Percentiles rank a stretch among this genome's conserved stretches.
Conservation (phyloP, 2,329 filamentous ascomycete species). For the Phaeomoniella chlamydospora region DNA sequence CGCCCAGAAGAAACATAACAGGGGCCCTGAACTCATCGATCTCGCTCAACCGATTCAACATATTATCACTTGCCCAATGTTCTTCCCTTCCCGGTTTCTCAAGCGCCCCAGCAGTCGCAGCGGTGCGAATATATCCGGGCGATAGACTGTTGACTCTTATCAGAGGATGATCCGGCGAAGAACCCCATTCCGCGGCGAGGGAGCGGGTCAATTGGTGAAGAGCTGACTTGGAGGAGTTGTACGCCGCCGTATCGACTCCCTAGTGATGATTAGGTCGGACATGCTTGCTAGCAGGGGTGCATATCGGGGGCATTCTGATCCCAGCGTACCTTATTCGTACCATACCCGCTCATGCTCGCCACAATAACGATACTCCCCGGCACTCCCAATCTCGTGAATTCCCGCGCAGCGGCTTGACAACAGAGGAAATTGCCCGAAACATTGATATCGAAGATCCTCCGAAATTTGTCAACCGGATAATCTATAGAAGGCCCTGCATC, state of each 20-base stretch:
- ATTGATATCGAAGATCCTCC: conserved; percentile 30
- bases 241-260: conserved; percentile 28
- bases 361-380: conserved; percentile 34
- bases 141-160: conserved; percentile 28
- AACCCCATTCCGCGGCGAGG: conserved; percentile 39
- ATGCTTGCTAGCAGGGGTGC: no score
- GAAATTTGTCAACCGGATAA: conserved; percentile 12
- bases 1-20: conserved; percentile 19
- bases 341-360: conserved; percentile 35
- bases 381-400: conserved; percentile 34
- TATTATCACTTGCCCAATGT: conserved; percentile 10
- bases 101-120: conserved; percentile 34
- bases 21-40: conserved; percentile 22
- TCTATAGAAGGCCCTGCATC: conserved; percentile 13
- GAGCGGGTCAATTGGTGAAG: conserved; percentile 36
- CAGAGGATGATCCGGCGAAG: conserved; percentile 9
- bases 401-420: conserved; percentile 30
- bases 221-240: conserved; percentile 41
- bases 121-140: conserved; percentile 24
- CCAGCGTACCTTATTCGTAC: conserved; percentile 33
- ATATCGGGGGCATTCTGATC: no score
- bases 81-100: conserved; percentile 16
- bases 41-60: conserved; percentile 10
- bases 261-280: conserved; percentile 4
- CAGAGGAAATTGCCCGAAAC: conserved; percentile 34